phyloP scores from a whole-genome alignment of 345 rosid genomes.

The Acer campestre region DNA sequence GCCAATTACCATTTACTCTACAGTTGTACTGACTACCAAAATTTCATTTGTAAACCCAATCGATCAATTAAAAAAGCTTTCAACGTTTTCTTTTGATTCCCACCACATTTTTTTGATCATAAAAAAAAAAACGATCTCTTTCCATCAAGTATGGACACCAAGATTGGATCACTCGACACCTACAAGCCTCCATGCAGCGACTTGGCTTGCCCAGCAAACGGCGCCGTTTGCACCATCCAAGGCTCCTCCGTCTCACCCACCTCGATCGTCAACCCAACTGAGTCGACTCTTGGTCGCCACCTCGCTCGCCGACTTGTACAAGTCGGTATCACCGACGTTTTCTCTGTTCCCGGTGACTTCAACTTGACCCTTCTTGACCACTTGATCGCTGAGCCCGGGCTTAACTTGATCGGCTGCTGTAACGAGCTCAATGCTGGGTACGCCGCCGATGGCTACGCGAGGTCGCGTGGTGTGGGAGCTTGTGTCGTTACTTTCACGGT shows the following conservation, averaged over 20 bases:
- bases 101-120: neutral
- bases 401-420: conserved; percentile 68
- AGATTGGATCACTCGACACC: conserved; percentile 48
- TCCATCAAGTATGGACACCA: conserved; percentile 46
- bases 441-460: conserved; percentile 79
- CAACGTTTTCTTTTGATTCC: neutral
- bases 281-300: conserved; percentile 67
- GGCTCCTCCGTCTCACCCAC: conserved; percentile 25
- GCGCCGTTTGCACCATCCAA: conserved; percentile 41
- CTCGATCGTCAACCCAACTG: conserved; percentile 32
- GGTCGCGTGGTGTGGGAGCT: conserved; percentile 78
- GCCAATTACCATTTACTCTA: neutral
- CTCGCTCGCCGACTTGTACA: conserved; percentile 68
- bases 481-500: conserved; percentile 86
- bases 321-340: conserved; percentile 52
- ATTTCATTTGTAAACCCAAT: too few relatives aligned
- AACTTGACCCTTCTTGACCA: conserved; percentile 80
- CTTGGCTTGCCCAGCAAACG: conserved; percentile 42
- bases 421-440: conserved; percentile 88
- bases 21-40: neutral
- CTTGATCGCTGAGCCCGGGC: conserved; percentile 72
- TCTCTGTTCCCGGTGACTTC: conserved; percentile 80
- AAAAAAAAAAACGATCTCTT: too few relatives aligned
- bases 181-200: conserved; percentile 42
- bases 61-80: too few relatives aligned